These are phyloP conservation scores for Ascomycota sp. DNA, from an alignment of 2,329 filamentous ascomycete genomes.

Conservation along the genomic window DNA sequence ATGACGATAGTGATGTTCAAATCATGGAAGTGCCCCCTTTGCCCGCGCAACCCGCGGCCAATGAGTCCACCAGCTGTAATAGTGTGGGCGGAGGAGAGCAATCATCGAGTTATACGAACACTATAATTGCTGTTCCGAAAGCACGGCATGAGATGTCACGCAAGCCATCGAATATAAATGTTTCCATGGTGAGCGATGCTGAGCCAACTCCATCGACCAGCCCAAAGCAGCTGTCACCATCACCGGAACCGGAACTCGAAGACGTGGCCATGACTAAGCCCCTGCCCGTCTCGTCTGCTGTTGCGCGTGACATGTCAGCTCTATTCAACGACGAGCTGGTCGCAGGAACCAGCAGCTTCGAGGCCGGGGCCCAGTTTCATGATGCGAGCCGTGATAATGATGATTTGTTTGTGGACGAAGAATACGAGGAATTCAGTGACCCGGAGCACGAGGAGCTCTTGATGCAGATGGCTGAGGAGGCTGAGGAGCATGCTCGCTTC, in stretches of 20 bases:
- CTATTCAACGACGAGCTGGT: constrained; percentile 4
- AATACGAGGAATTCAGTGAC: constrained; percentile 60
- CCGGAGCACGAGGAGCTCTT: constrained; percentile 84
- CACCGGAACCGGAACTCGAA: constrained; percentile 16
- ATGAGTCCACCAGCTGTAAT: neutral
- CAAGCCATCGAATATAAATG: too few relatives aligned
- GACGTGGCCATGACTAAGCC: constrained; percentile 11
- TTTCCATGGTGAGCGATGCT: neutral
- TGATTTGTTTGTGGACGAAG: constrained; percentile 31
- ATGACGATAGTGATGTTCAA: constrained; percentile 34
- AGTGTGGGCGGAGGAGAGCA: constrained; percentile 3
- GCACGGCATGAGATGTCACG: too few relatives aligned
- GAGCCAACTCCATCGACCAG: neutral
- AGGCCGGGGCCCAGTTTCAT: neutral
- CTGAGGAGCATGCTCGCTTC: constrained; percentile 84
- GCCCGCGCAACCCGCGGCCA: constrained; percentile 6
- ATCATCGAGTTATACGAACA: too few relatives aligned
- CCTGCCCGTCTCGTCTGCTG: neutral
- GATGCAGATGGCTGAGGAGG: constrained; percentile 69
- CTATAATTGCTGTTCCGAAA: too few relatives aligned
- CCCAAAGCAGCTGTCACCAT: constrained; percentile 8
- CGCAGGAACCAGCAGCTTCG: neutral
- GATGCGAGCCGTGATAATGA: constrained; percentile 12
- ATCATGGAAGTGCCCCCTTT: constrained; percentile 28
- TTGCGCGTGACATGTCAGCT: neutral